phyloP scores from a whole-genome alignment of 768 basidiomycete genomes.

The Mycena crocata region DNA sequence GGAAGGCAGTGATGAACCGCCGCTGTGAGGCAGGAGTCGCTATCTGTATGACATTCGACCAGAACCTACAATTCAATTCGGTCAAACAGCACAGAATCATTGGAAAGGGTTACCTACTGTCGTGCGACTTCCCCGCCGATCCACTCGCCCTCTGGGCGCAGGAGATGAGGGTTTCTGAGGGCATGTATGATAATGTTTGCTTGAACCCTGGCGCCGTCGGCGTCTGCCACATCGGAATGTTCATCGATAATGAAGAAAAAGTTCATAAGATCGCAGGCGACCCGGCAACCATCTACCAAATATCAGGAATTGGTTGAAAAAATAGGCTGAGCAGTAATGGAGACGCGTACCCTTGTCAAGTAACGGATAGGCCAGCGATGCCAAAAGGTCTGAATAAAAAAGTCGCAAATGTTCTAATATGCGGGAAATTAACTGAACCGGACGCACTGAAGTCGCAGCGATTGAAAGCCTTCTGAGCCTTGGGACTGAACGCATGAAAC shows the following conservation, averaged over 20 bases:
- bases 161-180: constrained; percentile 11
- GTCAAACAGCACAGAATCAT: background rate
- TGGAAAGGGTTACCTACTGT: constrained; percentile 8
- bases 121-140: constrained; percentile 19
- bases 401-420: background rate
- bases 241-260: constrained; percentile 39
- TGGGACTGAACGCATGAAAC: constrained; percentile 28
- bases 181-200: constrained; percentile 21
- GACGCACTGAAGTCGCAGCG: constrained; percentile 34
- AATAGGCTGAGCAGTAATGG: too few relatives aligned
- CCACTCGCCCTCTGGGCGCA: constrained; percentile 14
- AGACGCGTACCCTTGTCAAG: background rate
- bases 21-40: background rate
- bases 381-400: background rate
- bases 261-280: constrained; percentile 37
- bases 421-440: background rate
- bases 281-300: constrained; percentile 33
- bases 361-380: background rate
- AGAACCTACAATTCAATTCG: constrained; percentile 16
- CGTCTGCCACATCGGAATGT: constrained; percentile 31
- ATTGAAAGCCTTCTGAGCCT: constrained; percentile 36
- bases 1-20: constrained; percentile 19
- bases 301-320: background rate
- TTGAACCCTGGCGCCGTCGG: background rate
- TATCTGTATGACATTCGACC: background rate